Evolutionary conservation across 2,329 filamentous ascomycete genomes (phyloP), one percentile per base, ranked within the genome.

Genomic region (Penicillium rolfsii): DNA sequence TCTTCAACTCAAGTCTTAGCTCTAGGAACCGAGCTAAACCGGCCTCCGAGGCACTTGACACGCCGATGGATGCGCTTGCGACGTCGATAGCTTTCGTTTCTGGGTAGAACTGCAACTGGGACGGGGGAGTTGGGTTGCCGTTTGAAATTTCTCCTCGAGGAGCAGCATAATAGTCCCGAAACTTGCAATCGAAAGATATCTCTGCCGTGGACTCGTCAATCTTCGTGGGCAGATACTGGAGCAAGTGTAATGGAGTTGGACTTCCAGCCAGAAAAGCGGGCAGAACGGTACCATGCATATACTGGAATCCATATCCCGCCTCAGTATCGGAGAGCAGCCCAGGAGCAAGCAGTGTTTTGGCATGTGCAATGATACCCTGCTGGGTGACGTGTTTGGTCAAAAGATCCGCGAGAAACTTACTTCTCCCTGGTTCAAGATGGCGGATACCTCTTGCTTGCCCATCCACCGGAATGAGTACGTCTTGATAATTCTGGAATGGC

Each of bases 271-370:
- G 56, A 3, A 71, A 50, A 9, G 68, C 64, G 0, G 69, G 68
- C 4, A 71, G 55, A n/a, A 71, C 43, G 8, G 65, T 35, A 0
- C 69, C 69, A 30, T 66, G 56, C 5, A 26, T 55, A 45, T 70
- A 71, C 58, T 71, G 68, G 43, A 70, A 71, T 1, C 67, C 68
- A 59, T 71, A 71, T 2, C 67, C 67, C 1, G n/a, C 40, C 7
- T 16, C 40, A 0, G 43, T 49, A 8, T 54, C 46, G 3, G 30
- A 46, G 1, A 24, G 19, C 2, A 65, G 48, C 1, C 16, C 48
- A 0, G 66, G 63, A 0, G 55, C 62, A 3, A 70, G 63, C 3
- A 70, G 41, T 1, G 63, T 59, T 41, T 59, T 59, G 12, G 67
- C 66, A 5, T 63, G 49, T 11, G 53, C 35, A 0, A 66, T 30